A percentile compares a stretch with the other conserved stretches of the same genome.
Evolutionary conservation across 2,329 filamentous ascomycete genomes (phyloP).

Genomic region (Dothideomycetes sp.): DNA sequence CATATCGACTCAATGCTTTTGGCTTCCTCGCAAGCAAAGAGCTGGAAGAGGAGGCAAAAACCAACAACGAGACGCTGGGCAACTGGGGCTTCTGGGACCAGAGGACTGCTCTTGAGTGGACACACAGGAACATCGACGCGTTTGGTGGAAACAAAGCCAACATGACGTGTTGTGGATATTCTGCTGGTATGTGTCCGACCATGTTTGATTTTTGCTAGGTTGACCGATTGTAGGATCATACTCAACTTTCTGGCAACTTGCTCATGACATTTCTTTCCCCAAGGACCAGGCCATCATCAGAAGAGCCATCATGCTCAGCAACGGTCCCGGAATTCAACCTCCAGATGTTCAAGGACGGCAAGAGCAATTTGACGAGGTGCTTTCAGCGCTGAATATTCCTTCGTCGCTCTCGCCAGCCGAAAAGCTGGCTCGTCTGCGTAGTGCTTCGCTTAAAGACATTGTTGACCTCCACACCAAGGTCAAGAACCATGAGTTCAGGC

Average conservation of each 20-base stretch:
- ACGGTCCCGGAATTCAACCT: constrained; percentile 46
- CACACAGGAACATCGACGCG: constrained; percentile 40
- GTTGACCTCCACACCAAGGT: constrained; percentile 36
- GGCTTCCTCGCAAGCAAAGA: constrained; percentile 47
- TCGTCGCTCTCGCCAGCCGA: constrained; percentile 29
- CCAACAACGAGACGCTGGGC: constrained; percentile 30
- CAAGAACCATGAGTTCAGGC: constrained; percentile 46
- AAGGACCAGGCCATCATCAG: constrained; percentile 40
- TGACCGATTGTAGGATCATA: constrained; percentile 35
- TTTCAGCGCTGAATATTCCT: constrained; percentile 37
- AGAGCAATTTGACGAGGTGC: constrained; percentile 44
- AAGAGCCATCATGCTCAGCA: constrained; percentile 45
- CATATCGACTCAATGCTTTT: constrained; percentile 48
- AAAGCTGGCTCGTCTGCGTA: constrained; percentile 39
- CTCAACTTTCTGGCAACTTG: constrained; percentile 48
- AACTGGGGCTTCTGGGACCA: constrained; percentile 53
- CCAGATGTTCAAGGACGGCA: constrained; percentile 40
- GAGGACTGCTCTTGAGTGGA: constrained; percentile 48
- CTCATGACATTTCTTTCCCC: constrained; percentile 44
- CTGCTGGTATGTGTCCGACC: constrained; percentile 33
- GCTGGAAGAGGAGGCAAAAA: constrained; percentile 34
- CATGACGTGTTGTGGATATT: constrained; percentile 48
- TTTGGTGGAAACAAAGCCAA: constrained; percentile 43
- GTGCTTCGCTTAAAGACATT: constrained; percentile 30
- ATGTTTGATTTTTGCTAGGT: constrained; percentile 8